Evolutionary conservation across 805 yeast genomes (phyloP).

Genomic region (Kodamaea restingae): DNA sequence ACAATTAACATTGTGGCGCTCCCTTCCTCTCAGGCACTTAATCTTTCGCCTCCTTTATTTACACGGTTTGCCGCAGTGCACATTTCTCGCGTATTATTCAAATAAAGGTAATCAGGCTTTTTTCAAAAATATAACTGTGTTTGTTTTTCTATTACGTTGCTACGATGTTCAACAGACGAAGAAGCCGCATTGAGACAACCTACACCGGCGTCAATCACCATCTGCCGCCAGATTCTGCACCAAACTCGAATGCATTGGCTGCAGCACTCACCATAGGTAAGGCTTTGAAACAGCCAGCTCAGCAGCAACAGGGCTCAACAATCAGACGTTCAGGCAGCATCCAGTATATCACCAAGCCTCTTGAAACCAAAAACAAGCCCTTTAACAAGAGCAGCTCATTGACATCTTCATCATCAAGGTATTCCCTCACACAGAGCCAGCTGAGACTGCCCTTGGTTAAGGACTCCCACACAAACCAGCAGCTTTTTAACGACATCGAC

Average conservation of each 20-base stretch:
- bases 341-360: slow-evolving; percentile 14
- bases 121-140: neutral
- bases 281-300: slow-evolving; percentile 16
- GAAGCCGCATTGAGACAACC: slow-evolving; percentile 30
- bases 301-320: slow-evolving; percentile 1
- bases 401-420: neutral
- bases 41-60: no score
- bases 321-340: slow-evolving; percentile 13
- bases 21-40: no score
- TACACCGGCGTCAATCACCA: slow-evolving; percentile 42
- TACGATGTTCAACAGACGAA: slow-evolving; percentile 28
- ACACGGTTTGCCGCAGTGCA: no score
- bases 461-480: slow-evolving; percentile 7
- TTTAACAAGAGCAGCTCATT: neutral
- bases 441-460: slow-evolving; percentile 8
- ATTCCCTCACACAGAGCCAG: slow-evolving; percentile 2
- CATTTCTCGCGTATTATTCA: no score
- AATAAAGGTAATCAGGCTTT: no score
- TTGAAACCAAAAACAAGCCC: slow-evolving; percentile 4
- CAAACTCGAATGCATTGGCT: slow-evolving; percentile 38
- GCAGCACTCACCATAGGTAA: slow-evolving; percentile 44
- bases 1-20: no score
- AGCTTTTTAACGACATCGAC: slow-evolving; percentile 18
- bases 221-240: slow-evolving; percentile 31
- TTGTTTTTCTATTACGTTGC: slow-evolving; percentile 6